Evolutionary conservation across 164 flowering plant genomes (phyloP), one percentile per base, ranked within the genome.

Genomic region (Akebia trifoliata): DNA sequence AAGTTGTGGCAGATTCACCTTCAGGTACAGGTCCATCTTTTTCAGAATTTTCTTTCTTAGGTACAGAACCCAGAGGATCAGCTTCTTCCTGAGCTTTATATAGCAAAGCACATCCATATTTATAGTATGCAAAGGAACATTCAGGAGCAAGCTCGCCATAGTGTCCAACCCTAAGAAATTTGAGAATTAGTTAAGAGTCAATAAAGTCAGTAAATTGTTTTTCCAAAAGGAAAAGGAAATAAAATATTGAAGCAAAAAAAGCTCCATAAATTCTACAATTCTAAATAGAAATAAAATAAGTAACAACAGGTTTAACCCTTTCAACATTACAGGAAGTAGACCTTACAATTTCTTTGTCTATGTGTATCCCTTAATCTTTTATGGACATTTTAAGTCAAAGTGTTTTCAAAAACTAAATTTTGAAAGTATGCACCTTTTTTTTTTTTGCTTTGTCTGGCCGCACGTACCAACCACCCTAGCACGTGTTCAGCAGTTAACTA

Each of bases 31-130:
- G 45, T 7, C 45, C 76, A 61, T 71, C 79, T 58, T 74, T 76
- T 31, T 43, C 69, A 57, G 78, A 62, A 34, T 64, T 72, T 55
- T 83, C 91, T 72, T 83, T 85, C 75, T 87, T 84, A 0, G 93
- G 93, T 52, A 82, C 74, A 48, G 69, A 22, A 48, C 57, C 96
- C 56, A 90, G 61, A 10, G 96, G 95, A 74, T 94, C 97, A 63
- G 91, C 74, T 70, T 90, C 96, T 42, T 88, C 97, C 69, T 94
- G 97, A 18, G 96, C 95, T 77, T 90, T 90, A 65, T 81, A 75
- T 32, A 94, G 74, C 69, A 90, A 63, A 0, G 97, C 95, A 75
- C 81, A 67, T 24, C 99, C 99, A 74, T 81, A 90, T 57, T 85
- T 81, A 59, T 82, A 86, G 73, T 88, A 94, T 6, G 84, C 70